Evolutionary conservation across 2,329 filamentous ascomycete species (phyloP).

Genomic region (Penicillium hordei): DNA sequence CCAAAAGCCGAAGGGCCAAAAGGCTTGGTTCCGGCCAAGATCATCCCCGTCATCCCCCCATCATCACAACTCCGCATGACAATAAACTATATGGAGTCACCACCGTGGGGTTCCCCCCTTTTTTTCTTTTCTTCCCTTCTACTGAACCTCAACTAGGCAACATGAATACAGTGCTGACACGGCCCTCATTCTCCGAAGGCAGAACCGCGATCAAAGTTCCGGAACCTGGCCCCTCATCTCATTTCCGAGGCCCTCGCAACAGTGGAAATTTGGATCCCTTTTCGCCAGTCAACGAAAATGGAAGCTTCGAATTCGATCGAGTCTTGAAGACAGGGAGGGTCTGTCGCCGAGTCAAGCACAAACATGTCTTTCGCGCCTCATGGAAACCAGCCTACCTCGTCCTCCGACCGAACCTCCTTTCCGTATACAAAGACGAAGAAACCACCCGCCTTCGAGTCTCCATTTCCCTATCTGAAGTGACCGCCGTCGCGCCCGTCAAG

Average conservation of each 20-base stretch:
- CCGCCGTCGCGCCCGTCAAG: slow-evolving; percentile 82
- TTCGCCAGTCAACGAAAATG: slow-evolving; percentile 89
- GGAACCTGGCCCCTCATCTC: slow-evolving; percentile 26
- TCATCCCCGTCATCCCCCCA: slow-evolving; percentile 6
- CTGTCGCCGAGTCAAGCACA: slow-evolving; percentile 86
- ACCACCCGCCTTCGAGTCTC: slow-evolving; percentile 88
- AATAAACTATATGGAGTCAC: slow-evolving; percentile 6
- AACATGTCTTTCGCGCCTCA: slow-evolving; percentile 74
- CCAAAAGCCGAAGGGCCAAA: slow-evolving; percentile 2
- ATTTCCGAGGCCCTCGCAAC: slow-evolving; percentile 31
- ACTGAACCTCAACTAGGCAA: neutral
- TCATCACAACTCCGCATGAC: slow-evolving; percentile 5
- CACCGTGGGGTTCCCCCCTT: slow-evolving; percentile 4
- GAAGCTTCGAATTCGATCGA: slow-evolving; percentile 92
- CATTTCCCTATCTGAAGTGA: slow-evolving; percentile 83
- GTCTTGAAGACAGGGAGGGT: slow-evolving; percentile 87
- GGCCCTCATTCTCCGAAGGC: slow-evolving; percentile 26
- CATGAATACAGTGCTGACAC: slow-evolving; percentile 29
- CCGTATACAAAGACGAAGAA: slow-evolving; percentile 87
- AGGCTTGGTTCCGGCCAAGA: slow-evolving; percentile 11
- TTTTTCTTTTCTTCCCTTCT: slow-evolving; percentile 6
- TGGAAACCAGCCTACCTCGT: slow-evolving; percentile 93
- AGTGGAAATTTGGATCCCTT: slow-evolving; percentile 61
- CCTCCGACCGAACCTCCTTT: slow-evolving; percentile 83
- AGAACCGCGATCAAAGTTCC: slow-evolving; percentile 31